Evolutionary conservation across 495 filamentous ascomycete species (phyloP).

Genomic region (Hyaloscypha bicolor): DNA sequence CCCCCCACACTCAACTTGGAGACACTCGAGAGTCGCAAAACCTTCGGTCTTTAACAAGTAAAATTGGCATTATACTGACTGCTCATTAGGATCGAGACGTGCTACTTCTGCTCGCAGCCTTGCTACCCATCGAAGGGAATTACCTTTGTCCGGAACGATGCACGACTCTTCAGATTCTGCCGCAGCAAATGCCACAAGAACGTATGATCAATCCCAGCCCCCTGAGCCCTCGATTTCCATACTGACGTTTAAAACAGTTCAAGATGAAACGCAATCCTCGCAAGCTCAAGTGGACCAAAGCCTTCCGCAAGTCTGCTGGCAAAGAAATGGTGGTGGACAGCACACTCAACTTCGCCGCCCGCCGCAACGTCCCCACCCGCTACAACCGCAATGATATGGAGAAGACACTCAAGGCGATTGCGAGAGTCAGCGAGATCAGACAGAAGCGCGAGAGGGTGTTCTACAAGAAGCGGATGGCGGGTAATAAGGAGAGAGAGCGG

Average conservation of each 20-base stretch:
- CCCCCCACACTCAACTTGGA: too few relatives aligned
- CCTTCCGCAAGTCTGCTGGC: constrained; percentile 73
- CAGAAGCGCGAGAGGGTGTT: constrained; percentile 81
- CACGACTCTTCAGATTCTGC: constrained; percentile 72
- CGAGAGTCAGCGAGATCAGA: constrained; percentile 86
- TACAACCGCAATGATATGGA: constrained; percentile 91
- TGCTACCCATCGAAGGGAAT: constrained; percentile 87
- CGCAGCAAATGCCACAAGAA: constrained; percentile 93
- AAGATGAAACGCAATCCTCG: constrained; percentile 91
- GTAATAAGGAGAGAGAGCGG: constrained; percentile 79
- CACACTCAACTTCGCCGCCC: constrained; percentile 87
- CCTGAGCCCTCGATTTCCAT: background rate
- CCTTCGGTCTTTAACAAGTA: too few relatives aligned
- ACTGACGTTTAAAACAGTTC: constrained; percentile 51
- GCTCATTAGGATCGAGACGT: constrained; percentile 73
- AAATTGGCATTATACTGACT: background rate
- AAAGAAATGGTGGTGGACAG: constrained; percentile 95
- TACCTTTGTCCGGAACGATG: constrained; percentile 76
- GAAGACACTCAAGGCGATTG: constrained; percentile 88
- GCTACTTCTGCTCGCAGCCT: constrained; percentile 87
- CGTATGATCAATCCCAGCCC: constrained; percentile 34
- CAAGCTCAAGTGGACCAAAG: constrained; percentile 88
- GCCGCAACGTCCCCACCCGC: constrained; percentile 90
- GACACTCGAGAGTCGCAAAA: too few relatives aligned
- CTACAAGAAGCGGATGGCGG: constrained; percentile 89